A percentile compares a stretch with the other conserved stretches of the same genome.
phyloP scores from a whole-genome alignment of 176 grass and related monocot species.

The Urochloa ruziziensis region DNA sequence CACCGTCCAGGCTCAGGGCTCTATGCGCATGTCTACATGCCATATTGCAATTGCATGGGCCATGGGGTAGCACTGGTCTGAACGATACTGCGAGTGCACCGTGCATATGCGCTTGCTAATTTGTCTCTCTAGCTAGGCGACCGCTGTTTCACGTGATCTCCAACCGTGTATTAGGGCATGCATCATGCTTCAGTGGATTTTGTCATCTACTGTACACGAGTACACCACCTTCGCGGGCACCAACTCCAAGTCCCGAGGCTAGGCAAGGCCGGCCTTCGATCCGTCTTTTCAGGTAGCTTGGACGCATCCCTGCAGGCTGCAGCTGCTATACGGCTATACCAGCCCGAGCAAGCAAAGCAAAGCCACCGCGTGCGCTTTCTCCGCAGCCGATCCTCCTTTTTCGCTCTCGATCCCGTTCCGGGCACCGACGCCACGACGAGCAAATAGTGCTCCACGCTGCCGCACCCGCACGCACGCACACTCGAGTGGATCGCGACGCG shows the following conservation, averaged over 20 bases:
- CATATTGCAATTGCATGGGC: too few relatives aligned
- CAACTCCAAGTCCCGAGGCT: conserved; percentile 27
- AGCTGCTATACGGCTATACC: background rate
- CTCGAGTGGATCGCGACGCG: conserved; percentile 13
- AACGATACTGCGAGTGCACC: too few relatives aligned
- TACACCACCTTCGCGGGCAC: background rate
- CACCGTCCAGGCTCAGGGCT: too few relatives aligned
- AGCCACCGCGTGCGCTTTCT: background rate
- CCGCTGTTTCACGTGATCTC: too few relatives aligned
- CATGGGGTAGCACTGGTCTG: too few relatives aligned
- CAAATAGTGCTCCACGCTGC: background rate
- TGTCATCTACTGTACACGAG: conserved; percentile 9
- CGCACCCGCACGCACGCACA: background rate
- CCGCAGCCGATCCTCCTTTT: too few relatives aligned
- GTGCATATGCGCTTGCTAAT: too few relatives aligned
- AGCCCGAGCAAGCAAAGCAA: too few relatives aligned
- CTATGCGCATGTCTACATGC: too few relatives aligned
- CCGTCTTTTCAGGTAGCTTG: conserved; percentile 28
- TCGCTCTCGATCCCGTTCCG: background rate
- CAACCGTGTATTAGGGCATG: background rate
- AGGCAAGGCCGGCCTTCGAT: background rate
- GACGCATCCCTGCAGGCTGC: background rate
- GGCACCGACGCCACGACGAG: background rate
- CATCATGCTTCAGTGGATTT: background rate
- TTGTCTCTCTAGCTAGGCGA: too few relatives aligned